Conservation (phyloP, 2,329 filamentous ascomycete species). For the Fusarium acutatum region DNA sequence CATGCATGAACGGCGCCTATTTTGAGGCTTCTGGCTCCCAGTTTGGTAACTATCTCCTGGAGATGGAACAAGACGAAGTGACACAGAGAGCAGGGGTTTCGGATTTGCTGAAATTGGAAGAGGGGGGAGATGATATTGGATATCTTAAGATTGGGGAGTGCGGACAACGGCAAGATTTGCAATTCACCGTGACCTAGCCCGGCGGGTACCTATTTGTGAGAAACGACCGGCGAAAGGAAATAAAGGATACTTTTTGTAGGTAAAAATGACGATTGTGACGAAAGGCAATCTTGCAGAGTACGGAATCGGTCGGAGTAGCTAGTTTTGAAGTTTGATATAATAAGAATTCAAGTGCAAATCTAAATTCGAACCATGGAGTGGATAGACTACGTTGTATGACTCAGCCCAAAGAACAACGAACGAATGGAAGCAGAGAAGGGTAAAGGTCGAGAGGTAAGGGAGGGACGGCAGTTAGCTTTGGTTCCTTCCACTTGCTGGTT, state of each 20-base stretch:
- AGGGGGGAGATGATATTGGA: slow-evolving; percentile 32
- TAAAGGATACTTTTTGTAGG: slow-evolving; percentile 6
- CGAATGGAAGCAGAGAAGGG: background rate
- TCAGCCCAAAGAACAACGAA: background rate
- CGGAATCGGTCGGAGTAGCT: background rate
- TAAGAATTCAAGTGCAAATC: background rate
- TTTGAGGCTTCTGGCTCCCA: slow-evolving; percentile 11
- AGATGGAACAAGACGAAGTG: slow-evolving; percentile 31
- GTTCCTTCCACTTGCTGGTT: slow-evolving; percentile 19
- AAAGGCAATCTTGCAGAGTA: slow-evolving; percentile 1
- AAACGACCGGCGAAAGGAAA: slow-evolving; percentile 10
- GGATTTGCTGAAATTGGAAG: slow-evolving; percentile 20
- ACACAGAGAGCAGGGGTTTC: slow-evolving; percentile 31
- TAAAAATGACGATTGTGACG: slow-evolving; percentile 24
- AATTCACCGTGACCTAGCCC: slow-evolving; percentile 23
- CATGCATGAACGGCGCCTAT: slow-evolving; percentile 6
- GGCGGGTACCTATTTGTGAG: slow-evolving; percentile 25
- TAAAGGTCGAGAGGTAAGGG: background rate
- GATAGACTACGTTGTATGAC: background rate
- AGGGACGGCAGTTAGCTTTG: slow-evolving; percentile 17
- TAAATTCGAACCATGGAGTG: background rate
- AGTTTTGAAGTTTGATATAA: background rate
- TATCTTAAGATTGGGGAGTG: slow-evolving; percentile 31
- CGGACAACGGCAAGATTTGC: slow-evolving; percentile 36
- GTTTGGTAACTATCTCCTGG: slow-evolving; percentile 21